A percentile compares a stretch with the other conserved stretches of the same genome.
phyloP scores from a whole-genome alignment of 2,329 filamentous ascomycete species.

The Phaeosphaeria sp. region DNA sequence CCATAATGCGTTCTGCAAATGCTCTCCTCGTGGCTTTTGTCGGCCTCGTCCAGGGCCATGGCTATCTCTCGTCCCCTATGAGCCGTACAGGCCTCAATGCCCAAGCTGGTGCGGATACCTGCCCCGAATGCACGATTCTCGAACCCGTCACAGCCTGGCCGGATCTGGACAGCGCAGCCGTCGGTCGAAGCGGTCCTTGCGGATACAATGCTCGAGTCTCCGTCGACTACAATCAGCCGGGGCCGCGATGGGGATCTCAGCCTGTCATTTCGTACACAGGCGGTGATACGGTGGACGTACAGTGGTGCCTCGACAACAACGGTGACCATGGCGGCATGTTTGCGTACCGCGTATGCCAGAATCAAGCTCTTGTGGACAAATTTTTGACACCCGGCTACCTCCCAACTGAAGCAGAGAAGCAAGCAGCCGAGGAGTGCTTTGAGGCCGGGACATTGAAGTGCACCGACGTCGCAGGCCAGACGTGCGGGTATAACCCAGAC shows the following conservation, averaged over 20 bases:
- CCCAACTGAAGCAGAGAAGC: conserved; percentile 43
- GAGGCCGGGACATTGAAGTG: conserved; percentile 34
- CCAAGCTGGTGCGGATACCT: conserved; percentile 39
- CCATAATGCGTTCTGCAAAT: conserved; percentile 26
- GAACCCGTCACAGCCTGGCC: conserved; percentile 45
- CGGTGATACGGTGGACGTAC: conserved; percentile 39
- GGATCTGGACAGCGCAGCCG: conserved; percentile 32
- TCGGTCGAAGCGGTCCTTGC: conserved; percentile 42
- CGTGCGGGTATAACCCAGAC: conserved; percentile 38
- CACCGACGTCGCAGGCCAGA: conserved; percentile 40
- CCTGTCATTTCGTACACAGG: conserved; percentile 40
- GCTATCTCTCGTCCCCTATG: conserved; percentile 42
- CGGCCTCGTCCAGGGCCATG: conserved; percentile 33
- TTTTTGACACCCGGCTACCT: conserved; percentile 38
- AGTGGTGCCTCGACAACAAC: conserved; percentile 45
- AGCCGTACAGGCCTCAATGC: conserved; percentile 44
- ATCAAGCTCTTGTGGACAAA: conserved; percentile 41
- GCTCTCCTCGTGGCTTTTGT: conserved; percentile 27
- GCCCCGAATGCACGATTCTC: conserved; percentile 44
- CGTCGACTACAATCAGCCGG: conserved; percentile 45
- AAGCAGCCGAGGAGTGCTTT: conserved; percentile 43
- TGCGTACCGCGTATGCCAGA: conserved; percentile 42
- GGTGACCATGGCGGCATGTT: conserved; percentile 47
- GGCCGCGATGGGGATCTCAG: conserved; percentile 35
- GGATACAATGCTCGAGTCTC: conserved; percentile 46